Evolutionary conservation across 108 stramenopile genomes (phyloP).

Genomic region (Poteriospumella lacustris): DNA sequence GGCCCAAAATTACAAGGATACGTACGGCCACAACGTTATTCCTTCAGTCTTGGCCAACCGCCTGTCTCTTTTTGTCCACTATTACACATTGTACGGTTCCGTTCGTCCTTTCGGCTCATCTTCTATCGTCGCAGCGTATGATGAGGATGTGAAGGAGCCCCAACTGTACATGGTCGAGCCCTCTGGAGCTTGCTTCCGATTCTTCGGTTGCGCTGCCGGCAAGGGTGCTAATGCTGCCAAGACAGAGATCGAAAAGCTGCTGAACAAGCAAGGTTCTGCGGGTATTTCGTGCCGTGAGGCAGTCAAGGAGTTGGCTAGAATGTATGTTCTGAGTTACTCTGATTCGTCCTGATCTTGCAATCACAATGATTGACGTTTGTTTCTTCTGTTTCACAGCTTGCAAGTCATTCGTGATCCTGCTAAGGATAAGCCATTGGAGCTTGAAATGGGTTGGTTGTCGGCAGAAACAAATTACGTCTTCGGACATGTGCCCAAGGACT

Average conservation of each 20-base stretch:
- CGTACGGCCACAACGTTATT: conserved; percentile 71
- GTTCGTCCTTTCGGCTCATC: conserved; percentile 91
- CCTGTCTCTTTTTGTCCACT: conserved; percentile 83
- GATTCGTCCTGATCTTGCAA: background rate
- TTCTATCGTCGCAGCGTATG: conserved; percentile 77
- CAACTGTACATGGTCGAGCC: conserved; percentile 89
- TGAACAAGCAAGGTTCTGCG: conserved; percentile 44
- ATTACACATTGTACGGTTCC: conserved; percentile 92
- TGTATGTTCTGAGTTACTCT: conserved; percentile 40
- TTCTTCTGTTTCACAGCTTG: conserved; percentile 42
- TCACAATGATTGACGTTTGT: background rate
- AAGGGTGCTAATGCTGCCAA: conserved; percentile 94
- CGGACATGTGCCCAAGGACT: conserved; percentile 73
- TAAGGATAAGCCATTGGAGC: conserved; percentile 96
- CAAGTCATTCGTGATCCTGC: conserved; percentile 76
- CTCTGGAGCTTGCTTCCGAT: conserved; percentile 73
- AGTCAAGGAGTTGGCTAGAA: conserved; percentile 86
- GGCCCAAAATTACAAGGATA: conserved; percentile 71
- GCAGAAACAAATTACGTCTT: conserved; percentile 78
- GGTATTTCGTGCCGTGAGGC: conserved; percentile 67
- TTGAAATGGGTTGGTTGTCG: conserved; percentile 91
- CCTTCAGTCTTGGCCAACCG: conserved; percentile 75
- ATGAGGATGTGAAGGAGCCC: conserved; percentile 68
- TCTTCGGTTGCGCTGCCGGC: conserved; percentile 89
- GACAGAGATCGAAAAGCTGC: conserved; percentile 96